Evolutionary conservation across 2,329 filamentous ascomycete species (phyloP), one percentile per base, ranked within the genome.

Genomic region (Blastomyces percursus): DNA sequence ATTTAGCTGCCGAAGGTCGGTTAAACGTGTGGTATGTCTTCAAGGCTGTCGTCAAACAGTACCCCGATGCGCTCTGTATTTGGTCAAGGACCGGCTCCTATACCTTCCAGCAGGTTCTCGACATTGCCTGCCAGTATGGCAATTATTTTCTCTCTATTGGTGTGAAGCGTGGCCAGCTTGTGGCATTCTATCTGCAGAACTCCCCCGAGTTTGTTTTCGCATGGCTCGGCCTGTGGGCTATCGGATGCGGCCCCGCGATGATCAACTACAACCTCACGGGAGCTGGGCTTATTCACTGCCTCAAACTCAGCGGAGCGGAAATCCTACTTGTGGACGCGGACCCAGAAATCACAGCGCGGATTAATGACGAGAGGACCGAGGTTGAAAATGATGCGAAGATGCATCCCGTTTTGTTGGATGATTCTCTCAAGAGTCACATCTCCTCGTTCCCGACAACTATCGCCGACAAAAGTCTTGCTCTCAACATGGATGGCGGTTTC

Each of bases 261-360:
- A 86, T 90, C 71, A 90, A 90, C 71, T 84, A 86, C 71, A 86
- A 90, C 69, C 76, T 90, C 8, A 78, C 81, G 8, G 84, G 82
- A 0, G 81, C 86, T 66, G 82, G 86, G 1, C 72, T 90, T 66
- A 68, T 88, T 55, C 86, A 90, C 72, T 89, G 86, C 61, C 70
- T 90, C 44, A 79, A 78, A 64, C 79, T 87, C 60, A 83, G 82
- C 58, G 79, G 79, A 3, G 78, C 84, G 2, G 79, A 75, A 51
- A 64, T 88, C 46, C 69, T 89, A 3, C 70, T 89, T 1, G 81
- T 86, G 9, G 86, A 87, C 63, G 79, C 81, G 1, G 79, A 84
- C 30, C 70, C 74, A 0, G 81, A 76, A 2, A 81, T 86, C 50
- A 73, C 79, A n/a, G 75, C 73, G 51, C 79, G 86, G 21, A 80